Conservation (phyloP, 768 basidiomycete species). For the Panus rudis region DNA sequence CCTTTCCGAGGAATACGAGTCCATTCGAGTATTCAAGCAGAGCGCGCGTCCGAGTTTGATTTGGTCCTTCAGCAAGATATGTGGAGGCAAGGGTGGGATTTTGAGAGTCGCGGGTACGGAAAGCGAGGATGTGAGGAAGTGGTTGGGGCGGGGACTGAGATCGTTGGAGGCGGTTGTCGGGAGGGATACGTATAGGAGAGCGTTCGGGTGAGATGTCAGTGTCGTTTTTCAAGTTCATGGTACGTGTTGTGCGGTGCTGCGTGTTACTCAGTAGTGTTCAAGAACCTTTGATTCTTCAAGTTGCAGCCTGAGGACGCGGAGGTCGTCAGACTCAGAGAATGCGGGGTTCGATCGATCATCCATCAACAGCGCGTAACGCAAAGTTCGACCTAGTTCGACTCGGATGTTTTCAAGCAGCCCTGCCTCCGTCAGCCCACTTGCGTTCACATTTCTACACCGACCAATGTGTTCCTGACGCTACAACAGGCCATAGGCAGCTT, state of each 20-base stretch:
- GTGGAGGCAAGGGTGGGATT: constrained; percentile 42
- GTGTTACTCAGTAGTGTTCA: too few species aligned
- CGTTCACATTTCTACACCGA: too few species aligned
- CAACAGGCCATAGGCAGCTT: too few species aligned
- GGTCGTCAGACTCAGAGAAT: too few species aligned
- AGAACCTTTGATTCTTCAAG: too few species aligned
- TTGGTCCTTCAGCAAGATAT: constrained; percentile 74
- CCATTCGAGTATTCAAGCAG: constrained; percentile 56
- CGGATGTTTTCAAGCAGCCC: too few species aligned
- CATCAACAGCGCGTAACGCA: too few species aligned
- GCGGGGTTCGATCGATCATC: too few species aligned
- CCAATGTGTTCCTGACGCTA: too few species aligned
- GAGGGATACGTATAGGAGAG: constrained; percentile 53
- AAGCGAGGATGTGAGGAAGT: constrained; percentile 66
- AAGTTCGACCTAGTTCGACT: too few species aligned
- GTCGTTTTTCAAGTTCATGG: background rate
- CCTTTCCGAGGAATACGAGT: constrained; percentile 42
- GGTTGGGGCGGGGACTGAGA: constrained; percentile 53
- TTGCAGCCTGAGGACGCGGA: too few species aligned
- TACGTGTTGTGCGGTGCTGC: background rate
- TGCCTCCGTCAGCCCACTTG: too few species aligned
- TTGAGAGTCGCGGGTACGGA: constrained; percentile 71
- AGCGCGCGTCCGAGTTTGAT: constrained; percentile 51
- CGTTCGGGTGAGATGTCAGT: constrained; percentile 44
- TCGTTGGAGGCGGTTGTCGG: constrained; percentile 52